Evolutionary conservation across 2,329 filamentous ascomycete species (phyloP).

Genomic region (Colletotrichum coccodes): DNA sequence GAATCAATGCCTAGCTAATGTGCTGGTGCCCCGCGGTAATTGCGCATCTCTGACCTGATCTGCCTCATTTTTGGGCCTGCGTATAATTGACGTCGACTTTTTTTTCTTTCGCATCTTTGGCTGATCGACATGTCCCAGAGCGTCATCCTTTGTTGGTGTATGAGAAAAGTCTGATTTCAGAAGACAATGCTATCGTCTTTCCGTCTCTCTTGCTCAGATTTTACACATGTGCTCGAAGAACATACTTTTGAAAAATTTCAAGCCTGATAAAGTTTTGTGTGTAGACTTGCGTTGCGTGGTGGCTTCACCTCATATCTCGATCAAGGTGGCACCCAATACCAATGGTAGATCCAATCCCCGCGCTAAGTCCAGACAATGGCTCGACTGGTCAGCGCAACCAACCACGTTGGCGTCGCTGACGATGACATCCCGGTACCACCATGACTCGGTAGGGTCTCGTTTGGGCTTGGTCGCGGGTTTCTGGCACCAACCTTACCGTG

Average conservation of each 20-base stretch:
- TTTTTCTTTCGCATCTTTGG: slow-evolving; percentile 14
- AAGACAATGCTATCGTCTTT: not conserved
- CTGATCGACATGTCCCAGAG: slow-evolving; percentile 13
- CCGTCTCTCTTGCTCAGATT: not conserved
- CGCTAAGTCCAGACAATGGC: not conserved
- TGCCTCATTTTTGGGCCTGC: slow-evolving; percentile 7
- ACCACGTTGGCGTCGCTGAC: not conserved
- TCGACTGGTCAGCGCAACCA: not conserved
- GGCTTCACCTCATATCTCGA: not conserved
- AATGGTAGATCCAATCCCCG: slow-evolving; percentile 1
- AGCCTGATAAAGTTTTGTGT: not conserved
- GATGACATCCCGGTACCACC: slow-evolving; percentile 18
- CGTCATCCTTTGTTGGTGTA: not conserved
- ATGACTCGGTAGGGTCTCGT: slow-evolving; percentile 26
- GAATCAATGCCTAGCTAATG: slow-evolving; percentile 3
- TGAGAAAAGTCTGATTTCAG: not conserved
- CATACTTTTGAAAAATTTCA: not conserved
- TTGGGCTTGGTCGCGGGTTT: slow-evolving; percentile 20
- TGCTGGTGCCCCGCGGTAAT: slow-evolving; percentile 19
- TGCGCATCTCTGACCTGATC: slow-evolving; percentile 24
- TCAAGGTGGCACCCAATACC: not conserved
- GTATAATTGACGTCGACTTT: slow-evolving; percentile 24
- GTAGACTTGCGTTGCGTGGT: not conserved
- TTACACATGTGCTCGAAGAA: not conserved
- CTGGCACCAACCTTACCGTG: slow-evolving; percentile 19